Percentiles rank a stretch among this genome's conserved stretches.
phyloP scores from a whole-genome alignment of 306 rosid species.

The Vigna angularis region DNA sequence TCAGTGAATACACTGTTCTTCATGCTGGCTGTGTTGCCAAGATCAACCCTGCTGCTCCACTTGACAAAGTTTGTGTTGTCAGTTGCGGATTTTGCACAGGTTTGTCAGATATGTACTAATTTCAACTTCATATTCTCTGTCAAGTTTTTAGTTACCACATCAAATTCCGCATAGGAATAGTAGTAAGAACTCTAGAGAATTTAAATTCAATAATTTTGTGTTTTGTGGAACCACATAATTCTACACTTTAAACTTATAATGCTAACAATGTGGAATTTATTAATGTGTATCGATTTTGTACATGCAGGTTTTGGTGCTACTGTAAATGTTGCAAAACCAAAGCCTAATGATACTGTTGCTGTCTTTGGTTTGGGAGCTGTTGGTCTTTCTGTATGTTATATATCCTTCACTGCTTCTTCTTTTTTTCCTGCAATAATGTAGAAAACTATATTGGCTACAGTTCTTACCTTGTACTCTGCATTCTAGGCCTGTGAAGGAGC shows the following conservation, averaged over 20 bases:
- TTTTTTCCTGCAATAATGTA: not conserved
- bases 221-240: too few species aligned
- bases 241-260: too few species aligned
- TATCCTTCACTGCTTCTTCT: not conserved
- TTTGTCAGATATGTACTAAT: not conserved
- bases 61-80: conserved; percentile 72
- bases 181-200: too few species aligned
- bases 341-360: conserved; percentile 59
- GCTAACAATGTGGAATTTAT: not conserved
- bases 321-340: conserved; percentile 71
- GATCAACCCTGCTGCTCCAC: conserved; percentile 74
- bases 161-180: too few species aligned
- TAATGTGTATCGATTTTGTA: not conserved
- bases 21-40: conserved; percentile 70
- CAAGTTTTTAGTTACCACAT: too few species aligned
- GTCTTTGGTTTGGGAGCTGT: conserved; percentile 78
- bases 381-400: conserved; percentile 67
- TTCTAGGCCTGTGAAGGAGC: conserved; percentile 77
- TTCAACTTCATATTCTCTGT: too few species aligned
- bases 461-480: not conserved
- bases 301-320: conserved; percentile 72
- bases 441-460: not conserved
- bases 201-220: too few species aligned
- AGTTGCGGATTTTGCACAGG: conserved; percentile 76
- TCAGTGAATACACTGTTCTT: conserved; percentile 72